A percentile compares a stretch with the other conserved stretches of the same genome.
These are phyloP conservation scores for Tardiomyces digboiensis DNA, from an alignment of 1,139 yeast species.

Conservation along the genomic window DNA sequence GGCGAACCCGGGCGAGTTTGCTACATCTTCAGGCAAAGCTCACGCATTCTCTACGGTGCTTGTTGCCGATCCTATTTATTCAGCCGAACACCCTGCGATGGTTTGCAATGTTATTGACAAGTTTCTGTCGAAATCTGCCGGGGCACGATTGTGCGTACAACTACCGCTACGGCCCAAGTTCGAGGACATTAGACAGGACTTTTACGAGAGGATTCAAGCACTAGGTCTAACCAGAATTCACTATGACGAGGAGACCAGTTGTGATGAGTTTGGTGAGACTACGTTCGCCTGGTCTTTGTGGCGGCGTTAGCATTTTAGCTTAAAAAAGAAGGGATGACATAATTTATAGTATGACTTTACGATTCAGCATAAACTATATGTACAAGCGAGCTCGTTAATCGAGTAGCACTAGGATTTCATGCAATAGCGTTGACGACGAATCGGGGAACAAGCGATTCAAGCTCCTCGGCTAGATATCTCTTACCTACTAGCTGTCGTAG, in stretches of 20 bases:
- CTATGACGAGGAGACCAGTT: conserved; percentile 46
- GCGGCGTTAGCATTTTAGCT: too few relatives aligned
- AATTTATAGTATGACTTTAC: conserved; percentile 11
- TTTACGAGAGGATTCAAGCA: conserved; percentile 46
- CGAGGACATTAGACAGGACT: conserved; percentile 47
- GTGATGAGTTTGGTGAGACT: conserved; percentile 80
- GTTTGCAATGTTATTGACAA: conserved; percentile 47
- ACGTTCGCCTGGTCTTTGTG: conserved; percentile 34
- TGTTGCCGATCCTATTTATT: conserved; percentile 83
- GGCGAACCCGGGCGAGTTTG: conserved; percentile 46
- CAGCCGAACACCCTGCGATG: conserved; percentile 70
- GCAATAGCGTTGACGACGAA: not conserved
- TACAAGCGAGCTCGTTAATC: too few relatives aligned
- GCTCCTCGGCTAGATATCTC: not conserved
- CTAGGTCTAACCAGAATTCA: conserved; percentile 21
- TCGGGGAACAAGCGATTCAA: not conserved
- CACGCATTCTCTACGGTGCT: conserved; percentile 47
- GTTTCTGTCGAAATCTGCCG: conserved; percentile 29
- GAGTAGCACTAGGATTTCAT: too few relatives aligned
- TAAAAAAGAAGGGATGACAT: too few relatives aligned
- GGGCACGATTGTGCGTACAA: conserved; percentile 49
- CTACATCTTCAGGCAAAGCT: conserved; percentile 7
- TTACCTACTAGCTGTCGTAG: not conserved
- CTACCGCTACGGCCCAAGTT: conserved; percentile 65
- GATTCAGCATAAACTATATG: too few relatives aligned